Evolutionary conservation across 129 eudicot genomes (phyloP).

Genomic region (Calendula officinalis): DNA sequence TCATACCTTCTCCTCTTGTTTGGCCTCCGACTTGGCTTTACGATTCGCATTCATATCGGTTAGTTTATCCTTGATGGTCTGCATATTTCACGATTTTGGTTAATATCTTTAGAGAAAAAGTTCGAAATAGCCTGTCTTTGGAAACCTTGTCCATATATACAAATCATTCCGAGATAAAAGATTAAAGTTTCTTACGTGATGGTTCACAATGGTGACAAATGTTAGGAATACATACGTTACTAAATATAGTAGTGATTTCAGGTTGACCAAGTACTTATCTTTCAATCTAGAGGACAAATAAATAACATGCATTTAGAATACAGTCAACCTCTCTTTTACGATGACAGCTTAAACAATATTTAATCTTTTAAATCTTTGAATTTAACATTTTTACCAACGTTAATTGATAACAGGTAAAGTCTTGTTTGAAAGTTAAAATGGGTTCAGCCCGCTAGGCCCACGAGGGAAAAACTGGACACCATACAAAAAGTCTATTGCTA

Average conservation of each 20-base stretch:
- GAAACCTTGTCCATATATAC: conserved; percentile 16
- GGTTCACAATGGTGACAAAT: conserved; percentile 24
- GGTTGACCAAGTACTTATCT: conserved; percentile 14
- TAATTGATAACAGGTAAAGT: too few species aligned
- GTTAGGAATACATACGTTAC: conserved; percentile 10
- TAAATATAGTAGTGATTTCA: conserved; percentile 20
- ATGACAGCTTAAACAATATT: too few species aligned
- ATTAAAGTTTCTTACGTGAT: background rate
- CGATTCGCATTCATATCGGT: conserved; percentile 51
- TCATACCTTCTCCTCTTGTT: conserved; percentile 60
- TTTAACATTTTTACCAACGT: too few species aligned
- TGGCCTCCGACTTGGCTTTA: conserved; percentile 67
- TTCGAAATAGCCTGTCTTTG: background rate
- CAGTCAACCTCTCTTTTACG: too few species aligned
- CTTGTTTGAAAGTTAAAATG: too few species aligned
- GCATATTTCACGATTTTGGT: conserved; percentile 42
- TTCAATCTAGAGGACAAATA: background rate
- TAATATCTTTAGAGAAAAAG: conserved; percentile 5
- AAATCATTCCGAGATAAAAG: background rate
- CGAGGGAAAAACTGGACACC: too few species aligned
- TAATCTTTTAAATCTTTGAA: too few species aligned
- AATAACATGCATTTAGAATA: background rate
- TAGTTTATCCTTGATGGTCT: conserved; percentile 70
- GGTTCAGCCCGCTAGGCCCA: too few species aligned
- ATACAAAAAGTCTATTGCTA: too few species aligned